Conservation (phyloP, 73 alveolate genomes). For the Paramecium sonneborni region DNA sequence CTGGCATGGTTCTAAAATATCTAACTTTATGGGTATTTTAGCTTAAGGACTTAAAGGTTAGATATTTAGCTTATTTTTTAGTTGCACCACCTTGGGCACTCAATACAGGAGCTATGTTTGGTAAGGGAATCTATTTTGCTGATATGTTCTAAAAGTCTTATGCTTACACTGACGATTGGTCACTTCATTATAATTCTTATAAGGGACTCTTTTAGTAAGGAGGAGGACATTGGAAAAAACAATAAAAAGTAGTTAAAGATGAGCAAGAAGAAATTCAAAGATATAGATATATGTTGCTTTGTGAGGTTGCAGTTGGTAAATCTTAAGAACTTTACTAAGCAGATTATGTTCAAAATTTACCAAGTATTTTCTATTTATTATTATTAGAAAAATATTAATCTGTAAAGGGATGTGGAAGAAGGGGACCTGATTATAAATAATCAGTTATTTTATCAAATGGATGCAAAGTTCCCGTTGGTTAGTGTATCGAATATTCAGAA, state of each 20-base stretch:
- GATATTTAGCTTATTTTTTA: constrained; percentile 59
- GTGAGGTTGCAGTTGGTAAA: constrained; percentile 97
- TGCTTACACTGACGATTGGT: constrained; percentile 69
- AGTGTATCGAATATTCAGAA: constrained; percentile 64
- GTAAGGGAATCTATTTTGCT: constrained; percentile 95
- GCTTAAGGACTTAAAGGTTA: constrained; percentile 56
- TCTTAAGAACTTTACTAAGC: constrained; percentile 67
- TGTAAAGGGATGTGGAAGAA: constrained; percentile 75
- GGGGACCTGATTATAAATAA: constrained; percentile 89
- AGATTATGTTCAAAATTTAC: constrained; percentile 68
- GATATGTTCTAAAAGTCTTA: constrained; percentile 84
- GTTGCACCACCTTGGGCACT: constrained; percentile 93
- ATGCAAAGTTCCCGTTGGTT: constrained; percentile 89
- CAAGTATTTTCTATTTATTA: constrained; percentile 48
- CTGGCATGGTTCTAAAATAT: constrained; percentile 95
- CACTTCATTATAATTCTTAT: constrained; percentile 39
- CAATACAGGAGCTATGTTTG: constrained; percentile 84
- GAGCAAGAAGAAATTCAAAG: constrained; percentile 33
- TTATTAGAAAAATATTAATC: constrained; percentile 53
- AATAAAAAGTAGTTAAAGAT: constrained; percentile 24
- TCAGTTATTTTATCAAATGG: constrained; percentile 90
- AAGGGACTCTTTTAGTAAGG: constrained; percentile 68
- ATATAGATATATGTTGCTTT: constrained; percentile 78
- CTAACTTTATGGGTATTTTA: constrained; percentile 91
- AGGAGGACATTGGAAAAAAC: constrained; percentile 39